Evolutionary conservation across 768 basidiomycete genomes (phyloP).

Genomic region (Phaffia tasmanica): DNA sequence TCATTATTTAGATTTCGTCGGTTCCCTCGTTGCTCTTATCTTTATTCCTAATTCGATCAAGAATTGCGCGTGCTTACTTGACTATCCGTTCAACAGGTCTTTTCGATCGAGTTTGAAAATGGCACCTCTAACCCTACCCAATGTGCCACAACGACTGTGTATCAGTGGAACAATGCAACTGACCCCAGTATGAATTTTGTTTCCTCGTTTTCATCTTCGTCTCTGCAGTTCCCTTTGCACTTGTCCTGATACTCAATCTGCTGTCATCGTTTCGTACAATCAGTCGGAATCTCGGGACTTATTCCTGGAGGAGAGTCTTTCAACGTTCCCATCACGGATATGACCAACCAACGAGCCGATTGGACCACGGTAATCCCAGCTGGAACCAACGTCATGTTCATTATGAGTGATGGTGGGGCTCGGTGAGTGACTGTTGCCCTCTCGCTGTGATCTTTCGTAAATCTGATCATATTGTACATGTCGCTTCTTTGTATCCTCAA

Average conservation of each 20-base stretch:
- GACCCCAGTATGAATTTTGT: slow-evolving; percentile 12
- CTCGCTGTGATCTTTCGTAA: neutral
- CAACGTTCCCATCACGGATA: slow-evolving; percentile 19
- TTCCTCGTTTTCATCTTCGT: neutral
- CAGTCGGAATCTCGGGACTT: slow-evolving; percentile 6
- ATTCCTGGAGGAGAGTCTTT: slow-evolving; percentile 22
- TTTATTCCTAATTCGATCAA: too few relatives aligned
- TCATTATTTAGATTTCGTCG: slow-evolving; percentile 19
- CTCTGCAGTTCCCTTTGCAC: neutral
- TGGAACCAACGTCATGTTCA: slow-evolving; percentile 16
- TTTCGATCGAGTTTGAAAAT: slow-evolving; percentile 4
- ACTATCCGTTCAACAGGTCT: neutral
- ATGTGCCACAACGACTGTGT: slow-evolving; percentile 7
- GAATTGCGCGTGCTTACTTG: neutral
- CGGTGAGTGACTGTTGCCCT: neutral
- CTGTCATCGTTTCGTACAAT: neutral
- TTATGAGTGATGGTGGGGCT: slow-evolving; percentile 13
- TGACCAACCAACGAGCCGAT: neutral
- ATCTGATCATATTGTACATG: neutral
- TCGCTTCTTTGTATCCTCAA: too few relatives aligned
- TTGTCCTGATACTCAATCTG: neutral
- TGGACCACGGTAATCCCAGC: slow-evolving; percentile 15
- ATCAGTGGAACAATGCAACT: slow-evolving; percentile 9
- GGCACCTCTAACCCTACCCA: slow-evolving; percentile 6
- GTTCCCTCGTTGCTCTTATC: neutral